phyloP scores from a whole-genome alignment of 768 basidiomycete genomes.

The Mycena vitilis region DNA sequence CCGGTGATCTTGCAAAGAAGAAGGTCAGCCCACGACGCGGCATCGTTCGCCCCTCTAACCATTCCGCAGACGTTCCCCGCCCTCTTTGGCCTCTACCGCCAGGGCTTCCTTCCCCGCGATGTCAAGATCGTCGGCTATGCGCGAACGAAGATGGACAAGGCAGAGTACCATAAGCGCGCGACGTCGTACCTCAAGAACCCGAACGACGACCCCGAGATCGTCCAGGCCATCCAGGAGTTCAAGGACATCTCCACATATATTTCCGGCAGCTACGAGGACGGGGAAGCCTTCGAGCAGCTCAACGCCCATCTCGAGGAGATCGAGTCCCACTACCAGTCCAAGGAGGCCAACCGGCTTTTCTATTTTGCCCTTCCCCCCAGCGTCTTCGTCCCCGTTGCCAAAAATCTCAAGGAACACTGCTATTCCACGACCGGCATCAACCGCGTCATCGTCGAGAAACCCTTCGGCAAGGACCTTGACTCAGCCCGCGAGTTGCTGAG shows the following conservation, averaged over 20 bases:
- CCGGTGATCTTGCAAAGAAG: slow-evolving; percentile 98
- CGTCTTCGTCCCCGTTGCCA: slow-evolving; percentile 92
- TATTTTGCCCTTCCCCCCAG: slow-evolving; percentile 98
- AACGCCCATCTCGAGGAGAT: slow-evolving; percentile 81
- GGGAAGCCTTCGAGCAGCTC: slow-evolving; percentile 80
- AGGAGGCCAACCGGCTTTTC: slow-evolving; percentile 86
- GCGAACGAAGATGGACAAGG: slow-evolving; percentile 90
- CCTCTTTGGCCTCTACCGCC: slow-evolving; percentile 88
- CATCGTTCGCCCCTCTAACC: slow-evolving; percentile 18
- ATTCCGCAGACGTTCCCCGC: slow-evolving; percentile 88
- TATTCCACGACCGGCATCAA: slow-evolving; percentile 79
- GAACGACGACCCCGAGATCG: slow-evolving; percentile 68
- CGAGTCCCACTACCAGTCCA: slow-evolving; percentile 75
- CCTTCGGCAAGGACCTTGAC: slow-evolving; percentile 94
- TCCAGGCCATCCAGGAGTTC: slow-evolving; percentile 83
- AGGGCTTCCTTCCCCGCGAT: slow-evolving; percentile 83
- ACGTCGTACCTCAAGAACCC: slow-evolving; percentile 88
- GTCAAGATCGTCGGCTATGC: slow-evolving; percentile 97
- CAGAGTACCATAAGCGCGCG: slow-evolving; percentile 87
- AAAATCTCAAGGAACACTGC: slow-evolving; percentile 84
- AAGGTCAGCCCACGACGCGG: slow-evolving; percentile 65
- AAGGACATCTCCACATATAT: slow-evolving; percentile 85
- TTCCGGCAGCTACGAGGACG: slow-evolving; percentile 90
- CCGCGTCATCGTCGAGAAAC: slow-evolving; percentile 98
- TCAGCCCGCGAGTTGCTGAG: slow-evolving; percentile 83